Conservation (phyloP, 78 protist genomes). For the Dictyostelium purpureum region DNA sequence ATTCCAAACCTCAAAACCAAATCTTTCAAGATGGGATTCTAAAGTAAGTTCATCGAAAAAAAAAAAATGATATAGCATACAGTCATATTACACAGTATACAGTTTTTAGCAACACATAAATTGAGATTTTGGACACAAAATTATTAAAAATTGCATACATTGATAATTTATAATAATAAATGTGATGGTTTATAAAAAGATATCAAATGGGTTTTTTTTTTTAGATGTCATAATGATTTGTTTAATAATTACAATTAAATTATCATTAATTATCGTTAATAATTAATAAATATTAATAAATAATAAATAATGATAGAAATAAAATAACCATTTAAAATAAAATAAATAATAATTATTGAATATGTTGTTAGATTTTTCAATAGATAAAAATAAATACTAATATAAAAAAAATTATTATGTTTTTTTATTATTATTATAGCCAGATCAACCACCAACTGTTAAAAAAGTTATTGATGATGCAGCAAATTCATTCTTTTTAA, state of each 20-base stretch:
- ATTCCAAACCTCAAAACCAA: conserved; percentile 21
- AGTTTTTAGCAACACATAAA: too few relatives aligned
- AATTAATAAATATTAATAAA: too few relatives aligned
- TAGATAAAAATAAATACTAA: neutral
- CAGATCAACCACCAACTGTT: conserved; percentile 51
- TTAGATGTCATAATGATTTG: too few relatives aligned
- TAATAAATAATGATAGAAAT: too few relatives aligned
- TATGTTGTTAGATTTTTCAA: neutral
- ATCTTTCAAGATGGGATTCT: conserved; percentile 57
- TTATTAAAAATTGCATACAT: too few relatives aligned
- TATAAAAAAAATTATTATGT: neutral
- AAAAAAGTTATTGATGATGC: conserved; percentile 69
- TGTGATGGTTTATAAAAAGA: too few relatives aligned
- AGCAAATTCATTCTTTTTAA: conserved; percentile 73
- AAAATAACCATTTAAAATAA: neutral
- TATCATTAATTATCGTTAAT: too few relatives aligned
- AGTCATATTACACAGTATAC: too few relatives aligned
- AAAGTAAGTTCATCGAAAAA: neutral
- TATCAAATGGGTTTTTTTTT: neutral
- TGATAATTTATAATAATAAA: too few relatives aligned
- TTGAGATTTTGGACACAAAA: too few relatives aligned
- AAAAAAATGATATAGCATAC: too few relatives aligned
- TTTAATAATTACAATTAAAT: too few relatives aligned
- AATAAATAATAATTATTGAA: neutral
- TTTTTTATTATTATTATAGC: conserved; percentile 12